Conservation (phyloP, 1,284 basidiomycete species). For the Pascua guehoae region DNA sequence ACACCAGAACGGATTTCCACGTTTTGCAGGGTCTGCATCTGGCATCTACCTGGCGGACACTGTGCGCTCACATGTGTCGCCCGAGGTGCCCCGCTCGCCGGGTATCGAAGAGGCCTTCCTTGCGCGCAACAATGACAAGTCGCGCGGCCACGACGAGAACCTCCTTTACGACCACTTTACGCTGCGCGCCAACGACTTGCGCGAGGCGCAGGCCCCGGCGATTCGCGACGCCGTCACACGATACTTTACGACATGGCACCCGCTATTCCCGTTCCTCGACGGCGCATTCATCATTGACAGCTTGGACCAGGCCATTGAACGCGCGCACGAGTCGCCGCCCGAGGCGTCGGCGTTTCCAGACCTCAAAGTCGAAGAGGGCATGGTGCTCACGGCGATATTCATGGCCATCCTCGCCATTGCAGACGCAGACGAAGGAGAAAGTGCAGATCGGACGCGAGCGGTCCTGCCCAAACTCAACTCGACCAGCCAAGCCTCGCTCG, state of each 20-base stretch:
- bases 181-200: conserved; percentile 11
- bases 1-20: conserved; percentile 23
- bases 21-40: conserved; percentile 26
- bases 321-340: background rate
- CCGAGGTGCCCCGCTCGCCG: background rate
- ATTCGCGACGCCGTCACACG: conserved; percentile 10
- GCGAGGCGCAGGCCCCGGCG: background rate
- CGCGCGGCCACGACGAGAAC: conserved; percentile 3
- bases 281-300: conserved; percentile 15
- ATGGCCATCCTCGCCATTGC: conserved; percentile 13
- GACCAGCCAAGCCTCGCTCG: conserved; percentile 8
- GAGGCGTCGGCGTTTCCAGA: conserved; percentile 12
- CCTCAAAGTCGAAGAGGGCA: conserved; percentile 8
- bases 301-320: conserved; percentile 12
- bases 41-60: conserved; percentile 28
- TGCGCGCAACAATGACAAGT: conserved; percentile 15
- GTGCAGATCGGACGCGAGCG: background rate
- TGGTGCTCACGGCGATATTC: conserved; percentile 19
- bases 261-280: conserved; percentile 29
- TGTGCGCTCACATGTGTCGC: conserved; percentile 8
- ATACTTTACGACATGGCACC: conserved; percentile 30
- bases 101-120: conserved; percentile 23
- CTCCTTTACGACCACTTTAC: conserved; percentile 6
- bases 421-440: background rate
- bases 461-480: background rate